A percentile compares a stretch with the other conserved stretches of the same genome.
Conservation (phyloP, 129 eudicot genomes). For the Oenanthe sinensis region DNA sequence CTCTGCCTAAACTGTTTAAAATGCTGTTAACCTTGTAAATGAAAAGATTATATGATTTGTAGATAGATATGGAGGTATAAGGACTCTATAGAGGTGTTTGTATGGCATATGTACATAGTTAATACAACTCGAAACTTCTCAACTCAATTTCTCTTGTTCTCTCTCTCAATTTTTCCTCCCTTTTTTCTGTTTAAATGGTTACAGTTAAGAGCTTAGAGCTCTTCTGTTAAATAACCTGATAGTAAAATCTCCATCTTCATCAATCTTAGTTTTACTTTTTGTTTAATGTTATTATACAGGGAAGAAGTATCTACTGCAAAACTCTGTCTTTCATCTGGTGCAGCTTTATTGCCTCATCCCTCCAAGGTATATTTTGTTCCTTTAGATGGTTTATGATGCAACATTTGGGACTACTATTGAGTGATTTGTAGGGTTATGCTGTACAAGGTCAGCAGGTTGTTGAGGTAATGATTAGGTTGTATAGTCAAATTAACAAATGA, state of each 20-base stretch:
- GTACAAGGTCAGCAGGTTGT: neutral
- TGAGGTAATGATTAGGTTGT: neutral
- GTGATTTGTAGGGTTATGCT: neutral
- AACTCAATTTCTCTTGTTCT: neutral
- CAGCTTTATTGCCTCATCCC: constrained; percentile 70
- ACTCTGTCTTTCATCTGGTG: constrained; percentile 50
- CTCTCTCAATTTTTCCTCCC: neutral
- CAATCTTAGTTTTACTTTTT: neutral
- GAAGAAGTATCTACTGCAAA: constrained; percentile 26
- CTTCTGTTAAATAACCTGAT: neutral
- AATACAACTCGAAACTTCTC: neutral
- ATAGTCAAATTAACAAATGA: neutral
- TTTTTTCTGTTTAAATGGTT: neutral
- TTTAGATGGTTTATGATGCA: neutral
- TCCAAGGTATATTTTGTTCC: constrained; percentile 40
- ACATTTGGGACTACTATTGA: neutral
- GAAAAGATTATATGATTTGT: neutral
- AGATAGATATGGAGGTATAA: neutral
- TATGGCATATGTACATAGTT: neutral
- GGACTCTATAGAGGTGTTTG: neutral
- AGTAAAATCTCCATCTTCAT: neutral
- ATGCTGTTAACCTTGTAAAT: neutral
- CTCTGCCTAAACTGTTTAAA: neutral
- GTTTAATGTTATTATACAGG: constrained; percentile 29
- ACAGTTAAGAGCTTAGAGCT: neutral